Evolutionary conservation across 257 asterid species (phyloP).

Genomic region (Linderniella brevidens): DNA sequence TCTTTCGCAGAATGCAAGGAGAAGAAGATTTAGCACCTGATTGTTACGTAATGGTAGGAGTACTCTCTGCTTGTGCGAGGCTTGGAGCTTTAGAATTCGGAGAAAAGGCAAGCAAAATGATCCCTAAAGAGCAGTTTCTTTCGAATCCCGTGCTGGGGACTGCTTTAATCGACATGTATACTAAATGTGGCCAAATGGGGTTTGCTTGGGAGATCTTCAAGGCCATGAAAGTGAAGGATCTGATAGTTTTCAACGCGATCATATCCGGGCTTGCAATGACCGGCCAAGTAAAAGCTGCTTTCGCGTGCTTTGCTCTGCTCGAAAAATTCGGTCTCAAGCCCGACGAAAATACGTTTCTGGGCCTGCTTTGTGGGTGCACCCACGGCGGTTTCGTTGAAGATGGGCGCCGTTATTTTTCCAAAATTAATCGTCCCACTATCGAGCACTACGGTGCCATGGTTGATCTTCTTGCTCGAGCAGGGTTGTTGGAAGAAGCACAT

Average conservation of each 20-base stretch:
- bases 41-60: constrained; percentile 22
- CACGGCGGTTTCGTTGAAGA: constrained; percentile 38
- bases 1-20: constrained; percentile 2
- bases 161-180: constrained; percentile 9
- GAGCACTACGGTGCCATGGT: constrained; percentile 43
- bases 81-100: constrained; percentile 33
- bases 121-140: constrained; percentile 1
- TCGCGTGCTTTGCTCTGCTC: constrained; percentile 22
- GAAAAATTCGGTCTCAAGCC: constrained; percentile 25
- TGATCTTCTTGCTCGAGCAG: constrained; percentile 36
- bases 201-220: constrained; percentile 6
- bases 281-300: constrained; percentile 24
- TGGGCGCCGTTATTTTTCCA: constrained; percentile 19
- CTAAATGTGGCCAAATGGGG: constrained; percentile 8
- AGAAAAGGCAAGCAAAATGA: constrained; percentile 18
- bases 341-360: constrained; percentile 27
- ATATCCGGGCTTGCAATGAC: constrained; percentile 29
- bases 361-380: constrained; percentile 31
- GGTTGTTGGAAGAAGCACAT: constrained; percentile 23
- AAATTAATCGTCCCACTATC: constrained; percentile 13
- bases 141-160: constrained; percentile 9
- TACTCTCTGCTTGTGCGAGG: constrained; percentile 34
- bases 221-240: constrained; percentile 11
- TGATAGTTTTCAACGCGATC: constrained; percentile 28
- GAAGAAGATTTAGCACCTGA: constrained; percentile 7